Evolutionary conservation across 1,284 basidiomycete species (phyloP).

Genomic region (Moniliella sp.): DNA sequence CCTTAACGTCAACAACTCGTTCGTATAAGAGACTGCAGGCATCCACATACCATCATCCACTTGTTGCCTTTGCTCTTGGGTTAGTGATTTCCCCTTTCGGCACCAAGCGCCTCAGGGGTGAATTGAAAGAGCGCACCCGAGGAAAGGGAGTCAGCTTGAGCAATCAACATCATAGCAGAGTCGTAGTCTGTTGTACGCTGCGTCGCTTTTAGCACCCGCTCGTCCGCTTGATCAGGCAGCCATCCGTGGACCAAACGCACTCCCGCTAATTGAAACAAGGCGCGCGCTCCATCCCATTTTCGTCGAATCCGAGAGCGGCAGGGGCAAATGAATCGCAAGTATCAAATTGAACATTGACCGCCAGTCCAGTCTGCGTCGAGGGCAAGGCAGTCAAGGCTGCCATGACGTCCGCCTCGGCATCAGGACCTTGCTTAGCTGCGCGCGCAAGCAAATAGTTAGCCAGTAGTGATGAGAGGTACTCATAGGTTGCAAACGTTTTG

Average conservation of each 20-base stretch:
- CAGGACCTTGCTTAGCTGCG: constrained; percentile 21
- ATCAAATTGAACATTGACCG: constrained; percentile 17
- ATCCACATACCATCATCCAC: no score
- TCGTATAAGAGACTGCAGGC: no score
- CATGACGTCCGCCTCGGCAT: constrained; percentile 43
- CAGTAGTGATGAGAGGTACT: constrained; percentile 56
- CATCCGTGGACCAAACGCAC: constrained; percentile 70
- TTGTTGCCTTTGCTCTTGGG: no score
- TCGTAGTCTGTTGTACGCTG: no score
- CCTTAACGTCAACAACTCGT: no score
- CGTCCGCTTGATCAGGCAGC: constrained; percentile 56
- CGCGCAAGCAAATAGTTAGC: constrained; percentile 52
- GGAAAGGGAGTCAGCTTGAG: no score
- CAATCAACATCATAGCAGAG: no score
- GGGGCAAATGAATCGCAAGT: constrained; percentile 11
- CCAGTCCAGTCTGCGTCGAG: constrained; percentile 47
- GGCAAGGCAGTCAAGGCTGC: constrained; percentile 62
- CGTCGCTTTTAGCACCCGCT: no score
- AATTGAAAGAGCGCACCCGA: no score
- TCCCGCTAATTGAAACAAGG: constrained; percentile 58
- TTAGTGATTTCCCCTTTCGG: no score
- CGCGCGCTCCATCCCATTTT: constrained; percentile 44
- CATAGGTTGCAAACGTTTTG: constrained; percentile 50
- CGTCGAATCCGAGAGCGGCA: constrained; percentile 35
- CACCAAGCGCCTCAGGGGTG: no score